Percentiles rank a stretch among this genome's conserved stretches.
phyloP scores from a whole-genome alignment of 768 basidiomycete genomes.

The Leccinum boreale region DNA sequence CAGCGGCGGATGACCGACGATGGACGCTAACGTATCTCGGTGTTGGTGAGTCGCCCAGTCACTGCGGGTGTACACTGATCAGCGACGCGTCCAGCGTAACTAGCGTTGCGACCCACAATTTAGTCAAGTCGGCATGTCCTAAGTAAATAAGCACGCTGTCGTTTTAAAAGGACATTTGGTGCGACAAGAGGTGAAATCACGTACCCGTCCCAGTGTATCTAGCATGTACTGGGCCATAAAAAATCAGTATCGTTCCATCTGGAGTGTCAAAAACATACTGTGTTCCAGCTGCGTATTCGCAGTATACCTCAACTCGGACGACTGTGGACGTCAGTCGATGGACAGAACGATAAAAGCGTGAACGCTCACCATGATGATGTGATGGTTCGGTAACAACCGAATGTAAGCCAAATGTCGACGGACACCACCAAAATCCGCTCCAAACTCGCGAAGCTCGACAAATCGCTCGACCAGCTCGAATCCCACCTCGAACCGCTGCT shows the following conservation, averaged over 20 bases:
- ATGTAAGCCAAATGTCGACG: conserved; percentile 29
- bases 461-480: conserved; percentile 70
- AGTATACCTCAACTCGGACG: conserved; percentile 91
- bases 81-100: background rate
- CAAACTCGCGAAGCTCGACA: conserved; percentile 46
- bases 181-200: conserved; percentile 23
- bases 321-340: conserved; percentile 40
- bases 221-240: conserved; percentile 69
- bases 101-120: conserved; percentile 65
- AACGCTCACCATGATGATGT: conserved; percentile 23
- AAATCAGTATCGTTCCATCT: conserved; percentile 2
- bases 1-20: conserved; percentile 87
- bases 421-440: conserved; percentile 35
- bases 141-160: background rate
- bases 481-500: conserved; percentile 62
- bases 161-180: conserved; percentile 6
- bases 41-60: conserved; percentile 99
- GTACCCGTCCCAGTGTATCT: conserved; percentile 93
- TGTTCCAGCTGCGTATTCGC: conserved; percentile 96
- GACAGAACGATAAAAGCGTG: background rate
- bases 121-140: conserved; percentile 96
- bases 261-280: conserved; percentile 48
- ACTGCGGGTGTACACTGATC: conserved; percentile 42
- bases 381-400: background rate
- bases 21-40: conserved; percentile 90